Evolutionary conservation across 768 basidiomycete species (phyloP), one percentile per base, ranked within the genome.

Genomic region (Leucosporidium scottii): DNA sequence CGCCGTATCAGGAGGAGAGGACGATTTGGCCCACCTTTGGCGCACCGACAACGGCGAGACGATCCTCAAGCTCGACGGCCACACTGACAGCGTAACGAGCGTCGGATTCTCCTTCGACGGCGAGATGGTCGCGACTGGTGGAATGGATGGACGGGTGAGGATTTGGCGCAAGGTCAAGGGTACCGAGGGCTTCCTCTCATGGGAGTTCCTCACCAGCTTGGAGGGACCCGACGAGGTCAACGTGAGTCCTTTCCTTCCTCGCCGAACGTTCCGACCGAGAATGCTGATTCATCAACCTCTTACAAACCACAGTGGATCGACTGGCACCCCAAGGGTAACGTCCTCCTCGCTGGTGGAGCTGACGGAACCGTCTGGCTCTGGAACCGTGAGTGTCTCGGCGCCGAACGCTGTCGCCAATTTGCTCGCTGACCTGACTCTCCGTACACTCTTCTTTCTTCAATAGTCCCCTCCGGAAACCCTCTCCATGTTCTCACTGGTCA

Each of bases 401-500:
- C 51, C 49, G 27, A 34, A 61, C 70, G 3, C 20, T 56, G n/a
- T 61, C 6, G 34, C 34, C 13, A n/a, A 15, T 53, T 4, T 39
- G 21, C 39, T 28, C 59, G 50, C 58, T 58, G 58, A 64, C 64
- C 34, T 44, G 34, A 34, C 4, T 34, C 34, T 65, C 36, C 64
- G 62, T 10, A 10, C 56, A 59, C 64, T 10, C 28, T 31, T 17
- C 30, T 60, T 28, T 31, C 34, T 12, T 44, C 39, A n/a, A 13
- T 77, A 97, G 94, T 99, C 34, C 96, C 96, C 3, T 89, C 88
- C 9, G 96, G 96, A 53, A 89, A 85, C 71, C 93, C 87, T 61
- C 93, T 99, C 89, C 89, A 93, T 76, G 93, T 98, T 12, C 91
- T 98, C 74, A 88, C 90, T 2, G 91, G 91, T 0, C 96, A 99